A percentile compares a stretch with the other conserved stretches of the same genome.
phyloP scores from a whole-genome alignment of 75 land plant genomes.

The Chamaecyparis obtusa region DNA sequence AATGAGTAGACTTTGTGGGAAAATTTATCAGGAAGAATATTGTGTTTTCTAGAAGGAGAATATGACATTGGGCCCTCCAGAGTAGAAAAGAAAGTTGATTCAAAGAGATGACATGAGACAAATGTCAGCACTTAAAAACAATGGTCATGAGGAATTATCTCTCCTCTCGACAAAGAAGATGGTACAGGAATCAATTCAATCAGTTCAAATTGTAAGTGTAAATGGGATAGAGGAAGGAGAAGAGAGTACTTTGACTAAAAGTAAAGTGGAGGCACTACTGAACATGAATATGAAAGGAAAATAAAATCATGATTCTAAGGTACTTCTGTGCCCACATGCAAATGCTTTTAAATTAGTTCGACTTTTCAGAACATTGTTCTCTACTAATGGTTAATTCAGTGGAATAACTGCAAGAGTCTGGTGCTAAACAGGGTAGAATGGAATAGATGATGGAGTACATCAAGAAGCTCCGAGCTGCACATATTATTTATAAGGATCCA shows the following conservation, averaged over 20 bases:
- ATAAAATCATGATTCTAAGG: slow-evolving; percentile 44
- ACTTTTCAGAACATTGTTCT: neutral
- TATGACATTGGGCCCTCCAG: slow-evolving; percentile 3
- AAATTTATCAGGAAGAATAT: too few relatives aligned
- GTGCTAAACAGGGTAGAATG: slow-evolving; percentile 34
- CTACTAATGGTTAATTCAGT: neutral
- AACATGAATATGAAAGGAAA: slow-evolving; percentile 53
- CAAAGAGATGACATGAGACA: neutral
- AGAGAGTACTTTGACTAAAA: slow-evolving; percentile 10
- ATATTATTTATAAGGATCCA: slow-evolving; percentile 24
- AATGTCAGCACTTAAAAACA: slow-evolving; percentile 2
- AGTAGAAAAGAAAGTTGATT: slow-evolving; percentile 17
- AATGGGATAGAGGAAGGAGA: slow-evolving; percentile 1
- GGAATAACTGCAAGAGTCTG: neutral
- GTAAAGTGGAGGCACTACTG: slow-evolving; percentile 32
- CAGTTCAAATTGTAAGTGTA: slow-evolving; percentile 10
- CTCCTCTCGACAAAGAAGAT: neutral
- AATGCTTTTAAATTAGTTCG: neutral
- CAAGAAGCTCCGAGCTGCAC: slow-evolving; percentile 37
- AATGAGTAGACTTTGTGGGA: too few relatives aligned
- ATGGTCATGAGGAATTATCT: slow-evolving; percentile 15
- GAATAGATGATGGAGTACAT: slow-evolving; percentile 67
- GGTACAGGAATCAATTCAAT: neutral
- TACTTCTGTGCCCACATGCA: neutral
- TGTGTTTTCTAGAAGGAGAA: slow-evolving; percentile 15